Evolutionary conservation across 352 stramenopile species (phyloP).

Genomic region (Phytophthora foliorum): DNA sequence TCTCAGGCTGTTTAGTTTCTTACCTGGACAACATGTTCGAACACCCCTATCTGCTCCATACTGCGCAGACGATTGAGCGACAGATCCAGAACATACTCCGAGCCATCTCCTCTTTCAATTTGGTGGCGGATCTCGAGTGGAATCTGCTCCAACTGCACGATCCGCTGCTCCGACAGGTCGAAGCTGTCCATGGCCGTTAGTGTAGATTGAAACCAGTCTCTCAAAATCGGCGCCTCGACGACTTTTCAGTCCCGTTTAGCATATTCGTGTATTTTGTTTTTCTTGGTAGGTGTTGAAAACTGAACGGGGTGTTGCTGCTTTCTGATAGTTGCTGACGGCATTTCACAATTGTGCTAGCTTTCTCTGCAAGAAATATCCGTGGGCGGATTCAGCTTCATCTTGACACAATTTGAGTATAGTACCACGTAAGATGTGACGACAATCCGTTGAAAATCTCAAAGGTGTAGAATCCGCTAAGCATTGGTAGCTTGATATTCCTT

Average conservation of each 20-base stretch:
- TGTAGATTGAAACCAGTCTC: neutral
- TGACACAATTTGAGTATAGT: too few relatives aligned
- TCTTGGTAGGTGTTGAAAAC: too few relatives aligned
- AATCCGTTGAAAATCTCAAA: too few relatives aligned
- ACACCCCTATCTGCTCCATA: constrained; percentile 54
- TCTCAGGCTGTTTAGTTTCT: neutral
- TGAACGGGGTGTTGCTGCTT: too few relatives aligned
- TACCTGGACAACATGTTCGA: constrained; percentile 61
- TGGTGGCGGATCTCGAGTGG: constrained; percentile 52
- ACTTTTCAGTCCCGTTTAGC: constrained; percentile 9
- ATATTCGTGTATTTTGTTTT: too few relatives aligned
- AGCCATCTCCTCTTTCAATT: constrained; percentile 41
- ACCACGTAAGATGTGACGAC: too few relatives aligned
- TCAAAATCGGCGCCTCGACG: neutral
- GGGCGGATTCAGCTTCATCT: too few relatives aligned
- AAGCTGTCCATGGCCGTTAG: constrained; percentile 43
- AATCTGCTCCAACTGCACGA: constrained; percentile 59
- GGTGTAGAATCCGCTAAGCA: too few relatives aligned
- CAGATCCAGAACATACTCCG: constrained; percentile 57
- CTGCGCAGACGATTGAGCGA: constrained; percentile 59
- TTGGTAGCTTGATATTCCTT: too few relatives aligned
- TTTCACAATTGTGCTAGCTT: neutral
- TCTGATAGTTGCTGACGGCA: too few relatives aligned
- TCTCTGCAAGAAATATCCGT: too few relatives aligned
- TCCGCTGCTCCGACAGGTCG: constrained; percentile 61